Evolutionary conservation across 2,329 filamentous ascomycete genomes (phyloP).

Genomic region (Pseudocercospora macadamiae): DNA sequence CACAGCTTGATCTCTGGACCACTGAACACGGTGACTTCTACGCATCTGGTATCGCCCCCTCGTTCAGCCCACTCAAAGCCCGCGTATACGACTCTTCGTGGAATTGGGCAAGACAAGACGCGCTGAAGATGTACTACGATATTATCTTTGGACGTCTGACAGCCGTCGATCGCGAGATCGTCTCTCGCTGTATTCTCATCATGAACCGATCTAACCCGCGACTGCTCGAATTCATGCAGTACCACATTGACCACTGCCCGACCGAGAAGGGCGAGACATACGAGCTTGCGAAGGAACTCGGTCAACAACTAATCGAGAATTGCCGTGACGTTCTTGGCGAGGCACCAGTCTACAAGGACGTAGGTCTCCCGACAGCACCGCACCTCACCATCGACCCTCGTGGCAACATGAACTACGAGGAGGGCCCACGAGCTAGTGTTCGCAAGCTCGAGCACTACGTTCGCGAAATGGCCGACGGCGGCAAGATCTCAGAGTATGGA

Average conservation of each 20-base stretch:
- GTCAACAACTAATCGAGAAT: constrained; percentile 92
- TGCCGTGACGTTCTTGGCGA: constrained; percentile 87
- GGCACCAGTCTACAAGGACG: constrained; percentile 93
- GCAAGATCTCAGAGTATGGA: constrained; percentile 97
- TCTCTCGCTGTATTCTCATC: constrained; percentile 96
- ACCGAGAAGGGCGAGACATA: constrained; percentile 97
- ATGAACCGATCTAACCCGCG: constrained; percentile 99
- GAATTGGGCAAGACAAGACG: constrained; percentile 99
- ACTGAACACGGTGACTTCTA: constrained; percentile 97
- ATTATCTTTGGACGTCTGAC: constrained; percentile 96
- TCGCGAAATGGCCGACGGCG: constrained; percentile 96
- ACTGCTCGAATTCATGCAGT: constrained; percentile 98
- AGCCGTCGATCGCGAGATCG: constrained; percentile 94
- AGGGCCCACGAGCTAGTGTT: constrained; percentile 82
- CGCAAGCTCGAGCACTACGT: constrained; percentile 98
- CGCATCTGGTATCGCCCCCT: constrained; percentile 88
- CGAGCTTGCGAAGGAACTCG: constrained; percentile 93
- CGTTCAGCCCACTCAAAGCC: constrained; percentile 91
- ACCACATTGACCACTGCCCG: constrained; percentile 98
- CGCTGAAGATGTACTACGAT: constrained; percentile 97
- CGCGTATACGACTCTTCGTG: constrained; percentile 97
- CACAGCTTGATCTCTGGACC: constrained; percentile 92
- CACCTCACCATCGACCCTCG: constrained; percentile 89
- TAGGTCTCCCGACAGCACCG: constrained; percentile 86
- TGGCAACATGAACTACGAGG: constrained; percentile 90